Conservation (phyloP, 192 early-diverging fungal genomes). For the Podila epicladia region DNA sequence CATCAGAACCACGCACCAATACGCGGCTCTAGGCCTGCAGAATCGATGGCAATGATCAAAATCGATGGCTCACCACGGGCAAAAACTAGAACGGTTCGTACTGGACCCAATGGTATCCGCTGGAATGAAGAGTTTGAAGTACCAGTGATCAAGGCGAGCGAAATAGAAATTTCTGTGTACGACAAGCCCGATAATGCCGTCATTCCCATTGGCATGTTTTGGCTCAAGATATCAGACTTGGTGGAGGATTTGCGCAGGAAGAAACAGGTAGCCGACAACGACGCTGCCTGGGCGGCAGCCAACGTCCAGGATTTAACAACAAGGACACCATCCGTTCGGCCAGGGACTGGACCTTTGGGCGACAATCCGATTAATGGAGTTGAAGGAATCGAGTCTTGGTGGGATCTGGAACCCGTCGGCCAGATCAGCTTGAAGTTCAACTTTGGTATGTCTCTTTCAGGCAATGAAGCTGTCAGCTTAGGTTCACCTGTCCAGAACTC, state of each 20-base stretch:
- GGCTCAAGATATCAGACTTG: conserved; percentile 95
- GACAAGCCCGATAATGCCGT: conserved; percentile 78
- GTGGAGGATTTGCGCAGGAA: conserved; percentile 84
- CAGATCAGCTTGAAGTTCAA: conserved; percentile 88
- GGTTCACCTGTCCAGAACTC: neutral
- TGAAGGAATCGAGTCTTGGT: conserved; percentile 80
- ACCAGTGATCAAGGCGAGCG: conserved; percentile 88
- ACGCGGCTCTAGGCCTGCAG: conserved; percentile 68
- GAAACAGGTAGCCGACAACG: conserved; percentile 74
- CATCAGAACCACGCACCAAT: conserved; percentile 67
- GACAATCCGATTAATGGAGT: conserved; percentile 51
- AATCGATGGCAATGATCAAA: conserved; percentile 82
- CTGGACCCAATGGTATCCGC: conserved; percentile 60
- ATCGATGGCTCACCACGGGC: conserved; percentile 84
- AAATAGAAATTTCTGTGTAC: conserved; percentile 92
- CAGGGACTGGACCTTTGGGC: conserved; percentile 44
- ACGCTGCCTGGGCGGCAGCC: conserved; percentile 62
- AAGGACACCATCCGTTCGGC: conserved; percentile 17
- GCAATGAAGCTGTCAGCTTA: neutral
- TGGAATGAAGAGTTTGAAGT: conserved; percentile 92
- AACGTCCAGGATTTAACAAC: conserved; percentile 30
- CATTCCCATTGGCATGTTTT: conserved; percentile 85
- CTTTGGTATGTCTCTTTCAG: conserved; percentile 68
- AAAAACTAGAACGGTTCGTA: conserved; percentile 72
- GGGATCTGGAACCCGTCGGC: conserved; percentile 94